Base-by-base conservation (phyloP, 495 filamentous ascomycete genomes). In the Xylaria venustula region DNA sequence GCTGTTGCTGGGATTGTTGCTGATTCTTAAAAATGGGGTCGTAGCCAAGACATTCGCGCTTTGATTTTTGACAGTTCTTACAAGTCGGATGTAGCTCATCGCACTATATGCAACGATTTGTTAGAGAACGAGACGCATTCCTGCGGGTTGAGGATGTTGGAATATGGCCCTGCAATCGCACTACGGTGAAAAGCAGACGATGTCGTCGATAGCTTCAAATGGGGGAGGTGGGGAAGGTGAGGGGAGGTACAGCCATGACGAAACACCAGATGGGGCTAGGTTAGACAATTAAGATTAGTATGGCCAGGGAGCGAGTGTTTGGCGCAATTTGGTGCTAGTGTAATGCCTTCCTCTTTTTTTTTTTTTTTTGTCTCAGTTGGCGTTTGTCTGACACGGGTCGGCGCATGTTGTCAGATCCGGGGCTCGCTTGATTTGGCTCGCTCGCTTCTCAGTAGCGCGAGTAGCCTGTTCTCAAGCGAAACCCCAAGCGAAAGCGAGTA, bases 41-140 rank as follows among this genome's bases (percentile, higher is more conserved):
- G 85, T 98, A 98, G 46, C 94, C 94, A 51, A 96, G 74, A 72
- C 94, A 98, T 70, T 98, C 94, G 67, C 94, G 90, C 75, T 97
- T 98, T 69, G 92, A 97, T 76, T 97, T 98, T 71, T 93, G 89
- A 77, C 94, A 98, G 75, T 98, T 98, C 69, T 93, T 88, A 81
- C 94, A 98, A 49, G 88, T 85, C 7, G 94, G 94, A 77, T 97
- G 93, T 26, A 84, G 86, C 81, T 98, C 94, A 83, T 98, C 94
- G 79, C 94, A 98, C 94, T 98, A 68, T 30, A 67, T 40, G 57
- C 25, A 51, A 49, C 41, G 34, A 15, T 42, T n/a, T 46, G 34
- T 62, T 44, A 46, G 26, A 50, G 19, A 6, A n/a, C 53, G 5
- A 45, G 53, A 32, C 40, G 3, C 7, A 28, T 55, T 45, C 6